Base-by-base conservation (phyloP, 495 filamentous ascomycete species). In the Penicillium argentinense region DNA sequence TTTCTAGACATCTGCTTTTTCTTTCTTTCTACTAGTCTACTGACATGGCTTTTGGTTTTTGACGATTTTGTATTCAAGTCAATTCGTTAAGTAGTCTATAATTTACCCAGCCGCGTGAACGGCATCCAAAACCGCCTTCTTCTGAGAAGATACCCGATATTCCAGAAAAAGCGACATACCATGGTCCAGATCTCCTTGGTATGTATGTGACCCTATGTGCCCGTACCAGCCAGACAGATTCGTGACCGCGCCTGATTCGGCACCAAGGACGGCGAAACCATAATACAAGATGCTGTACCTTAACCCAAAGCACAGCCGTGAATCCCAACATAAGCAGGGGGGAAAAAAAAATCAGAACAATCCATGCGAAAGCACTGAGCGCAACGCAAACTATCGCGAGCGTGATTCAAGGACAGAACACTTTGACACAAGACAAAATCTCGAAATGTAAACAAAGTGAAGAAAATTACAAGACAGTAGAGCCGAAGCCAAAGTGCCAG, bases 61-160 rank as follows among this genome's bases (percentile, higher is more conserved):
- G 21, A 11, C 28, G 39, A 24, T 51, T 51, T 51, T 34, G 21
- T 24, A 49, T 42, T 44, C 39, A 47, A 56, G 38, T 51, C 42
- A 52, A 52, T 56, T 57, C 54, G 54, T 57, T 57, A 57, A 30
- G 48, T 44, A 36, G 45, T 57, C 54, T 57, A 57, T 57, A 56
- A 30, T 51, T 41, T 46, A 46, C 41, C 28, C 37, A 24, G 39
- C 21, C n/a, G 24, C 22, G 27, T 28, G 14, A 30, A 32, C 42
- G 21, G 36, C 23, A 42, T 21, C 11, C 41, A 34, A 21, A 36
- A 21, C 21, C 33, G 8, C 17, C 34, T 36, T 43, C 42, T 49
- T 41, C 45, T 39, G 30, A 43, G 41, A 53, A 47, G 43, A 53
- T 57, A 47, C 54, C 54, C 30, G 45, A 53, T 53, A 44, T 42